Evolutionary conservation across 768 basidiomycete genomes (phyloP).

Genomic region (Cyathus striatus): DNA sequence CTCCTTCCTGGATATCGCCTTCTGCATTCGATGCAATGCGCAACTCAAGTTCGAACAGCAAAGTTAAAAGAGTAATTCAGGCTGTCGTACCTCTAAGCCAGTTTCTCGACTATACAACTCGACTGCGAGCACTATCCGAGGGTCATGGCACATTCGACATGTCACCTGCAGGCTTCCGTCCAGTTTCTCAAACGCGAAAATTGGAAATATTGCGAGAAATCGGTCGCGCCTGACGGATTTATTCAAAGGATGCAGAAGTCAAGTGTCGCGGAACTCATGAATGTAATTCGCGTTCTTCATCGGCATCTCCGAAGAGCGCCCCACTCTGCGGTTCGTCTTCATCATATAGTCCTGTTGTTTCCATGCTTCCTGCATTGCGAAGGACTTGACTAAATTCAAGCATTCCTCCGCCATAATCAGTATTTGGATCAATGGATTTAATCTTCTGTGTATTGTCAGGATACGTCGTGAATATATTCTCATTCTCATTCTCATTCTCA

Average conservation of each 20-base stretch:
- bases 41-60: constrained; percentile 12
- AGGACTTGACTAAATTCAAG: constrained; percentile 75
- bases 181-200: constrained; percentile 56
- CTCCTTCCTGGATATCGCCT: constrained; percentile 73
- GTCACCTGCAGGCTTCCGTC: constrained; percentile 69
- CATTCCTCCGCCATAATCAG: constrained; percentile 46
- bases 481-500: constrained; percentile 32
- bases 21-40: constrained; percentile 35
- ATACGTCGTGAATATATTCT: background rate
- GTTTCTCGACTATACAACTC: constrained; percentile 76
- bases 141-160: constrained; percentile 82
- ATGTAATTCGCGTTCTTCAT: constrained; percentile 61
- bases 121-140: constrained; percentile 75
- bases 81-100: constrained; percentile 75
- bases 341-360: constrained; percentile 59
- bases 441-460: too few species aligned
- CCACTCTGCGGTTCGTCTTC: constrained; percentile 74
- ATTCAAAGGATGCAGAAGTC: constrained; percentile 5
- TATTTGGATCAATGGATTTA: constrained; percentile 20
- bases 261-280: too few species aligned
- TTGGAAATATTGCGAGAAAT: constrained; percentile 75
- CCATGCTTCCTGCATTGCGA: constrained; percentile 48
- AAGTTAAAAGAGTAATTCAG: constrained; percentile 57
- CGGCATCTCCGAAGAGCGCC: constrained; percentile 78
- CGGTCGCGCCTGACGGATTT: constrained; percentile 51